Evolutionary conservation across 495 filamentous ascomycete species (phyloP), one percentile per base, ranked within the genome.

Genomic region (Diplogelasinospora grovesii): DNA sequence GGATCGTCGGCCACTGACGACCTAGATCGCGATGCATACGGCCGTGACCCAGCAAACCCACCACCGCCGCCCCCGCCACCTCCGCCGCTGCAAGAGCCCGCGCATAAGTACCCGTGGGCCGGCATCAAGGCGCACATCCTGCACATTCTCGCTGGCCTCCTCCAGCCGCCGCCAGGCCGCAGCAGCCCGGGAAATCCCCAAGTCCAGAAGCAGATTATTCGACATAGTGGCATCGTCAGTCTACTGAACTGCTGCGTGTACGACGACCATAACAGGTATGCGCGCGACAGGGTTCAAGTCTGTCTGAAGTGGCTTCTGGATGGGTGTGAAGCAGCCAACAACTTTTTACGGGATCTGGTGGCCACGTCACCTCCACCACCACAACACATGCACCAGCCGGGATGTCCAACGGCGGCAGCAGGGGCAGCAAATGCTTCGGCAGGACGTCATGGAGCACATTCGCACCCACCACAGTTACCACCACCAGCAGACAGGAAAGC

Each of bases 71-170:
- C 60, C 13, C 71, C 59, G 36, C 71, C 59, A 36, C 75, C 73
- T 10, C 81, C 74, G n/a, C 81, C 81, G 33, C 75, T 76, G 24
- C 70, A 73, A 30, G 86, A 92, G 42, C 81, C 86, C 30, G 86
- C 88, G 0, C 81, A 85, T 24, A 84, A 93, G 49, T 96, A 93
- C 56, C 84, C 92, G 40, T 96, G 89, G 89, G 71, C 83, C 24
- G 92, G 89, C 42, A 79, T 96, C 48, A 96, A 96, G 66, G 89
- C 87, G 46, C 81, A 93, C 33, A 83, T 92, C 18, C 79, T 96
- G 3, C 80, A 89, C 37, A 89, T 95, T 16, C 76, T 95, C 8
- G 85, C 82, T 3, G 86, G 83, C 3, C 74, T 96, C 5, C 77
- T 94, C 22, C 73, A 74, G 44, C 74, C 74, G 0, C 65, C 63